Conservation (phyloP, 208 protist species). For the Vickermania ingenoplastis region DNA sequence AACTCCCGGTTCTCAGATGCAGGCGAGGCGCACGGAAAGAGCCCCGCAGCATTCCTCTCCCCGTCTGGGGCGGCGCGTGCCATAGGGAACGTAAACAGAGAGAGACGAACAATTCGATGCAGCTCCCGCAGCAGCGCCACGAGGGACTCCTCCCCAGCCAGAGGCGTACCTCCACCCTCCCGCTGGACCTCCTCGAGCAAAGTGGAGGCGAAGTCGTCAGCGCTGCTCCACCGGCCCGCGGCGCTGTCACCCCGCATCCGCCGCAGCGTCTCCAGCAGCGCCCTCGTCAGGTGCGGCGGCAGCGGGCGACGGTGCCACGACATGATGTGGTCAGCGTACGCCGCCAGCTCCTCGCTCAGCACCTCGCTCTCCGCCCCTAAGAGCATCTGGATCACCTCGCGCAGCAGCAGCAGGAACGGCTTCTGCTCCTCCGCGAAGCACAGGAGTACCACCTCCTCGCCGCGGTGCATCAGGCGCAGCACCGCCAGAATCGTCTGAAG, state of each 20-base stretch:
- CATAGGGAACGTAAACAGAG: background rate
- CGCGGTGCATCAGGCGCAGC: slow-evolving; percentile 69
- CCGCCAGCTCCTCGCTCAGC: slow-evolving; percentile 89
- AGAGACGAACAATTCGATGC: too few relatives aligned
- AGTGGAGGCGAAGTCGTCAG: background rate
- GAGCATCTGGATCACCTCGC: slow-evolving; percentile 85
- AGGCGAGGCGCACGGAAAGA: too few relatives aligned
- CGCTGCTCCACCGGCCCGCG: background rate
- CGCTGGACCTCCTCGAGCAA: background rate
- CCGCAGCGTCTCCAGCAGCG: too few relatives aligned
- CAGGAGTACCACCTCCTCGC: slow-evolving; percentile 31
- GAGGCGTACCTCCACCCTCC: background rate
- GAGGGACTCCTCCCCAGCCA: background rate
- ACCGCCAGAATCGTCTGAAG: slow-evolving; percentile 26
- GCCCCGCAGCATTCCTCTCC: background rate
- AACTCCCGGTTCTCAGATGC: background rate
- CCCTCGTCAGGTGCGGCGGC: too few relatives aligned
- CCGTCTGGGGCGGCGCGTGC: background rate
- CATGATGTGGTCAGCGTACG: slow-evolving; percentile 87
- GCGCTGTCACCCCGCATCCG: background rate
- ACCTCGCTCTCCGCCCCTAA: slow-evolving; percentile 74
- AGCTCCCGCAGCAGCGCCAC: too few relatives aligned
- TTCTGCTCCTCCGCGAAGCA: slow-evolving; percentile 43
- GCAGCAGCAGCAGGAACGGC: slow-evolving; percentile 60
- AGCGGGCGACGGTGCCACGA: background rate